Conservation (phyloP, 208 protist species). For the Trypanosomatidae sp. region DNA sequence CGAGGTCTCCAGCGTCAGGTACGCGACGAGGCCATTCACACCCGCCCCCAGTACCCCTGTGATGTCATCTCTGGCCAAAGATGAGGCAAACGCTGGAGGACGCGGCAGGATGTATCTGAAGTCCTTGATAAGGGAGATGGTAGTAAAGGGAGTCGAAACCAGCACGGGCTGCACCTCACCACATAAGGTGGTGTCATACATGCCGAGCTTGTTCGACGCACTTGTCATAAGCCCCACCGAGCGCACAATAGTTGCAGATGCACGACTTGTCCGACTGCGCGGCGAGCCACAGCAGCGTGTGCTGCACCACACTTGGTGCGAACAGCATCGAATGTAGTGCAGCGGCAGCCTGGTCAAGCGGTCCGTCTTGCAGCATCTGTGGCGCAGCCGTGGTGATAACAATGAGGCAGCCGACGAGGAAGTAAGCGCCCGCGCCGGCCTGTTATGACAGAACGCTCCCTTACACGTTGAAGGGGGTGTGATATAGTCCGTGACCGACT, state of each 20-base stretch:
- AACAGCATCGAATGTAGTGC: slow-evolving; percentile 20
- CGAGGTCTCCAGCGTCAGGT: slow-evolving; percentile 2
- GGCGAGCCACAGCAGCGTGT: slow-evolving; percentile 23
- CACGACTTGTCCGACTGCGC: slow-evolving; percentile 23
- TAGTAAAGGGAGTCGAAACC: slow-evolving; percentile 27
- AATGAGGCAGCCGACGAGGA: slow-evolving; percentile 22
- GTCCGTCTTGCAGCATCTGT: slow-evolving; percentile 5
- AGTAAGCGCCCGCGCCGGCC: slow-evolving; percentile 13
- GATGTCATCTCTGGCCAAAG: neutral
- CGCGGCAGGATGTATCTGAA: slow-evolving; percentile 29
- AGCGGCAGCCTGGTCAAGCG: slow-evolving; percentile 7
- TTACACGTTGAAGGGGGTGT: slow-evolving; percentile 25
- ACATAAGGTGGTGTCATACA: slow-evolving; percentile 21
- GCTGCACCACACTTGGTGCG: neutral
- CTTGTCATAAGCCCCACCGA: slow-evolving; percentile 28
- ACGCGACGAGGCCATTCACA: slow-evolving; percentile 14
- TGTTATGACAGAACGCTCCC: slow-evolving; percentile 2
- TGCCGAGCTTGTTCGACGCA: slow-evolving; percentile 31
- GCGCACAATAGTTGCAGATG: slow-evolving; percentile 12
- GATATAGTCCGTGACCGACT: slow-evolving; percentile 16
- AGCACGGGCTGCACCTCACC: slow-evolving; percentile 11
- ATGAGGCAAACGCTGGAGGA: neutral
- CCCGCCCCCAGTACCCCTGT: neutral
- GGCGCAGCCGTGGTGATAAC: neutral
- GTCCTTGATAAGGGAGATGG: slow-evolving; percentile 28